Evolutionary conservation across 805 yeast species (phyloP), one percentile per base, ranked within the genome.

Genomic region (Cyberlindnera maritima): DNA sequence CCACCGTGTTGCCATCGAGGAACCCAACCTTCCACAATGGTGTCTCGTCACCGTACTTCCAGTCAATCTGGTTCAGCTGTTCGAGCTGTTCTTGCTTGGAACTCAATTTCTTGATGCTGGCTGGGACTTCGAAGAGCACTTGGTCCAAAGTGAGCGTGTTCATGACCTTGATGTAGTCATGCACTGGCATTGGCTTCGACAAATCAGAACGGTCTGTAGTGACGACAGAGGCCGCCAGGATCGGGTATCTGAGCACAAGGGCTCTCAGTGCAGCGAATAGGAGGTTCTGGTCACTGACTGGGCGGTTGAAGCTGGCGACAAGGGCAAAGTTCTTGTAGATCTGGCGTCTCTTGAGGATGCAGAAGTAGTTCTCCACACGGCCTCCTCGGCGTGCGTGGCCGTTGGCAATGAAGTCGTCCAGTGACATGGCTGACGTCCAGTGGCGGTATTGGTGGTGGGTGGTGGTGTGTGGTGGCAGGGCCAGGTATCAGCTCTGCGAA

Each of bases 331-430:
- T 50, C 43, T 52, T 57, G 41, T 53, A 57, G 14, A 58, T 36
- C 20, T 50, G 25, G 12, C 49, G 56, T 28, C 60, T 43, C 33
- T 52, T 54, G 2, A 52, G 31, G 17, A 51, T 20, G 6, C 52
- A 49, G 42, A 58, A 58, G 44, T 50, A 58, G 47, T 58, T 58
- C 47, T 58, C 62, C 5, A 56, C 44, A 15, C 51, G 36, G 11
- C 60, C 60, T 26, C 52, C 47, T 12, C 59, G 47, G 29, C 62
- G 49, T 7, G 57, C 56, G 41, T 56, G 60, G 8, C 58, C 58
- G 7, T 44, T 50, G 4, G 34, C 21, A 8, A 43, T 28, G 38
- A 46, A 44, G 3, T 39, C 19, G 1, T 39, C 38, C 15, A 50
- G 29, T 1, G 36, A 23, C 46, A 41, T 47, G 19, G 15, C 18